Conservation (phyloP, 176 grass and related monocot genomes). For the Aegilops bicornis region DNA sequence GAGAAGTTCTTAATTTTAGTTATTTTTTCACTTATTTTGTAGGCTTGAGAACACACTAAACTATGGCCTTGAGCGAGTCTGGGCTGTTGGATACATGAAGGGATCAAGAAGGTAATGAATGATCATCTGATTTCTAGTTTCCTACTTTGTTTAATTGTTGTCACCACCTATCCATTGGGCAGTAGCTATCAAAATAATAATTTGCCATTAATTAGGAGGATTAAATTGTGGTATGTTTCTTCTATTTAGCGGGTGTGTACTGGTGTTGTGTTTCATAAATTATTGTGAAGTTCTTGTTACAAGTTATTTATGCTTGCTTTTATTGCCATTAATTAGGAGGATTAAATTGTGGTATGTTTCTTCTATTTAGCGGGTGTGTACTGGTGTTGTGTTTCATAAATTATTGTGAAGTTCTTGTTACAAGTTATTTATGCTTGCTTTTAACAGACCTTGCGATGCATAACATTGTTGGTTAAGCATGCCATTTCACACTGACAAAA, state of each 20-base stretch:
- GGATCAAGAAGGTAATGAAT: conserved; percentile 88
- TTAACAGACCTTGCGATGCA: neutral
- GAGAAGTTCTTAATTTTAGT: conserved; percentile 17
- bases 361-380: neutral
- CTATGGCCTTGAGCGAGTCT: conserved; percentile 97
- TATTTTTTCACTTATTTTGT: conserved; percentile 33
- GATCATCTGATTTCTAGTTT: conserved; percentile 19
- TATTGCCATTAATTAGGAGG: neutral
- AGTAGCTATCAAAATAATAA: conserved; percentile 7
- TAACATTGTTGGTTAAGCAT: neutral
- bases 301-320: conserved; percentile 15
- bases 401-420: neutral
- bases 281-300: neutral
- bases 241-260: neutral
- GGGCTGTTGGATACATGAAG: conserved; percentile 95
- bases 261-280: neutral
- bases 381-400: neutral
- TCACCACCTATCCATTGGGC: neutral
- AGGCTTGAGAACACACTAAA: conserved; percentile 98
- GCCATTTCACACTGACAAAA: conserved; percentile 6
- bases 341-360: neutral
- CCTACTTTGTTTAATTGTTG: conserved; percentile 1
- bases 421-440: conserved; percentile 12
- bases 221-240: neutral
- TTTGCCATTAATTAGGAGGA: neutral